Conservation (phyloP, 2,329 filamentous ascomycete species). For the Eutypa lata region DNA sequence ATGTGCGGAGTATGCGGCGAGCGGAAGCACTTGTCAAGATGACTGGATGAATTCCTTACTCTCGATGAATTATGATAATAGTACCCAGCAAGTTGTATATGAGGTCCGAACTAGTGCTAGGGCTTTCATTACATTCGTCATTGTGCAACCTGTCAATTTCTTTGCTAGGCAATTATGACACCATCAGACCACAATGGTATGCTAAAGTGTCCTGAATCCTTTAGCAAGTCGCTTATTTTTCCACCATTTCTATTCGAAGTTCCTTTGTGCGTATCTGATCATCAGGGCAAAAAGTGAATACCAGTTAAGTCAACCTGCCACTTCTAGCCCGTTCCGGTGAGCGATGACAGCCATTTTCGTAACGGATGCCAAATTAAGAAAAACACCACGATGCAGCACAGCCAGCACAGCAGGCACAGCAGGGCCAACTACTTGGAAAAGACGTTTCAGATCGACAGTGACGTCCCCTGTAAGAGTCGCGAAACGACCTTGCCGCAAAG, state of each 20-base stretch:
- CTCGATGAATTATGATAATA: too few species aligned
- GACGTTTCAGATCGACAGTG: not conserved
- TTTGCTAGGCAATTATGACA: too few species aligned
- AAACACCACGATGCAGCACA: not conserved
- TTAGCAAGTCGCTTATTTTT: too few species aligned
- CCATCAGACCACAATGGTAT: too few species aligned
- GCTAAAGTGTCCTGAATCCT: too few species aligned
- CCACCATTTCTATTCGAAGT: too few species aligned
- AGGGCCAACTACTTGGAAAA: too few species aligned
- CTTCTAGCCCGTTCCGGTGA: not conserved
- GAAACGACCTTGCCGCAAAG: not conserved
- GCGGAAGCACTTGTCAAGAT: conserved; percentile 25
- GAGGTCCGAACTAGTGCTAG: too few species aligned
- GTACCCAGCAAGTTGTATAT: too few species aligned
- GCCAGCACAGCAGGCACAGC: too few species aligned
- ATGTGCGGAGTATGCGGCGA: conserved; percentile 68
- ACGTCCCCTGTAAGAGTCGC: not conserved
- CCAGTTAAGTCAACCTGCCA: not conserved
- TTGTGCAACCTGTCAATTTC: too few species aligned
- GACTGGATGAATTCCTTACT: not conserved
- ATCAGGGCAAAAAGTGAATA: not conserved
- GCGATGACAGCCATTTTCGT: not conserved
- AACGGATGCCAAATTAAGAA: not conserved
- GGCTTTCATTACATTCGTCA: too few species aligned
- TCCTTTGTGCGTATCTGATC: not conserved